Conservation (phyloP, 1,139 yeast species). For the Pichia sp. region DNA sequence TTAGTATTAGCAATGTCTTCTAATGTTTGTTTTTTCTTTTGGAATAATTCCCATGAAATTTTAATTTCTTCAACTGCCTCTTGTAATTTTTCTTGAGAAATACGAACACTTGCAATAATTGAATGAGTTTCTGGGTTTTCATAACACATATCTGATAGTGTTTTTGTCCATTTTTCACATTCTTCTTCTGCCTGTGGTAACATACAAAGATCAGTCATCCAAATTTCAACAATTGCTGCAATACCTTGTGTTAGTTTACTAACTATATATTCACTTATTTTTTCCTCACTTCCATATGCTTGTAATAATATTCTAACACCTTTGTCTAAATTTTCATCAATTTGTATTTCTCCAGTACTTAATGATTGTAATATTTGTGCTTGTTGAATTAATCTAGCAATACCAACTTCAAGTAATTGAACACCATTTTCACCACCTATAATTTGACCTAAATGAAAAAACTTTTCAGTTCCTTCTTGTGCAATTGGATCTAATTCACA, state of each 20-base stretch:
- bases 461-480: slow-evolving; percentile 64
- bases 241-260: slow-evolving; percentile 66
- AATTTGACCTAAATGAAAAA: slow-evolving; percentile 84
- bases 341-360: slow-evolving; percentile 26
- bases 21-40: slow-evolving; percentile 41
- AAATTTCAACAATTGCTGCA: slow-evolving; percentile 84
- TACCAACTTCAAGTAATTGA: slow-evolving; percentile 57
- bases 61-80: slow-evolving; percentile 69
- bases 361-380: slow-evolving; percentile 25
- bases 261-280: slow-evolving; percentile 33
- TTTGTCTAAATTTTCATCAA: slow-evolving; percentile 28
- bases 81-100: slow-evolving; percentile 70
- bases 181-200: slow-evolving; percentile 77
- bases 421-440: slow-evolving; percentile 79
- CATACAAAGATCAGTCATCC: slow-evolving; percentile 99
- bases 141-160: slow-evolving; percentile 56
- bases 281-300: slow-evolving; percentile 30
- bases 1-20: slow-evolving; percentile 39
- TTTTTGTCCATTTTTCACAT: slow-evolving; percentile 68
- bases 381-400: slow-evolving; percentile 44
- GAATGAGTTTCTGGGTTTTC: slow-evolving; percentile 77
- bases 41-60: slow-evolving; percentile 71
- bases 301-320: slow-evolving; percentile 21
- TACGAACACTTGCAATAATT: slow-evolving; percentile 77
- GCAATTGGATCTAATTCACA: slow-evolving; percentile 70